A percentile compares a stretch with the other conserved stretches of the same genome.
These are phyloP conservation scores for Amphicarpaea edgeworthii DNA, from an alignment of 306 rosid species.

Conservation along the genomic window DNA sequence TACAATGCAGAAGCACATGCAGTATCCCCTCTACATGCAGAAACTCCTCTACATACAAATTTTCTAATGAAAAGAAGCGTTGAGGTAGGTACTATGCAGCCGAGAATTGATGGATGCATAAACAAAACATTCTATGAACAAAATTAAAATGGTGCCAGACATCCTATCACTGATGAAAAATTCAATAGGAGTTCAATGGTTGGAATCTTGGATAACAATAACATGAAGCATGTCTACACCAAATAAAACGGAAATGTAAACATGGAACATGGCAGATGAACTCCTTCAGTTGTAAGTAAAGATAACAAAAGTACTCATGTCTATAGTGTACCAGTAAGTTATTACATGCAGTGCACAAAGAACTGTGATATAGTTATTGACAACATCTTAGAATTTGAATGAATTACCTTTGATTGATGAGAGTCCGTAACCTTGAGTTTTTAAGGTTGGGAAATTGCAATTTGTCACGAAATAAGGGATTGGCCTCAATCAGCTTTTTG, in stretches of 20 bases:
- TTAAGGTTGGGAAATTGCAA: slow-evolving; percentile 95
- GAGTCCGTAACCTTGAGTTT: slow-evolving; percentile 91
- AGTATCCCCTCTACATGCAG: background rate
- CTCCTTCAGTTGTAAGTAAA: slow-evolving; percentile 22
- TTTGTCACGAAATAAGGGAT: slow-evolving; percentile 95
- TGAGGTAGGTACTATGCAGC: slow-evolving; percentile 2
- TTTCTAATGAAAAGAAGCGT: slow-evolving; percentile 7
- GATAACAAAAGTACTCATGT: slow-evolving; percentile 23
- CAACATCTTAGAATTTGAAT: slow-evolving; percentile 22
- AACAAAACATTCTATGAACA: slow-evolving; percentile 29
- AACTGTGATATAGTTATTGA: background rate
- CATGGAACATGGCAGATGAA: background rate
- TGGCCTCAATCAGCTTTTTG: slow-evolving; percentile 94
- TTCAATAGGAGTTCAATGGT: background rate
- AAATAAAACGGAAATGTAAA: slow-evolving; percentile 19
- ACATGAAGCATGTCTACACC: background rate
- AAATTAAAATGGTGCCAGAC: slow-evolving; percentile 11
- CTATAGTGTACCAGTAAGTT: slow-evolving; percentile 9
- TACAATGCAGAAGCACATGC: slow-evolving; percentile 13
- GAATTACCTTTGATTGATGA: slow-evolving; percentile 90
- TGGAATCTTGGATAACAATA: slow-evolving; percentile 7
- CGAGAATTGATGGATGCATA: slow-evolving; percentile 11
- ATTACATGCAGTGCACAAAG: slow-evolving; percentile 27
- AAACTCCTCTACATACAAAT: slow-evolving; percentile 10
- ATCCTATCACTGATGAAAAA: slow-evolving; percentile 8